These are phyloP conservation scores for Citrus cavaleriei DNA, from an alignment of 345 rosid species.

Conservation along the genomic window DNA sequence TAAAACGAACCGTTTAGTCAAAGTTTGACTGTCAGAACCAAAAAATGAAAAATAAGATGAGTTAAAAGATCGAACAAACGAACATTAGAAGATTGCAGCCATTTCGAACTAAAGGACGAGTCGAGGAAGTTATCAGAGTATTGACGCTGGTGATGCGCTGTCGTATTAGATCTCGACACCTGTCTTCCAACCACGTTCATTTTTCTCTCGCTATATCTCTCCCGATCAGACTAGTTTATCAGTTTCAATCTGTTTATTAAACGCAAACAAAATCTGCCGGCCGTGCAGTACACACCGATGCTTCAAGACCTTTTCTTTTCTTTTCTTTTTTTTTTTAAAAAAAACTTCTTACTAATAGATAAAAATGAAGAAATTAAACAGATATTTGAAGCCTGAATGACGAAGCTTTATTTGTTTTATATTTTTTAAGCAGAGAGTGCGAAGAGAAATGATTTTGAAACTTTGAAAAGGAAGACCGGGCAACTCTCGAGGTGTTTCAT, in stretches of 20 bases:
- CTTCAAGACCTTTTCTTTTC: background rate
- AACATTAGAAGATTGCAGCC: slow-evolving; percentile 36
- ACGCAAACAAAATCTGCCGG: background rate
- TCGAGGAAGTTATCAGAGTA: slow-evolving; percentile 48
- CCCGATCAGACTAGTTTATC: background rate
- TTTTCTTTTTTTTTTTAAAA: too few relatives aligned
- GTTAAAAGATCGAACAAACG: background rate
- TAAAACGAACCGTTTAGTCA: background rate
- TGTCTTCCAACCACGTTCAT: slow-evolving; percentile 44
- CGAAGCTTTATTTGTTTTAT: background rate
- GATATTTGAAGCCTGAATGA: background rate
- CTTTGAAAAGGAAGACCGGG: slow-evolving; percentile 2
- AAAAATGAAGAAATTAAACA: background rate
- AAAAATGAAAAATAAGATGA: background rate
- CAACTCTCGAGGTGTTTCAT: background rate
- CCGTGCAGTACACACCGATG: background rate
- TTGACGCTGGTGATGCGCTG: slow-evolving; percentile 49
- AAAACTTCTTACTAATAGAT: background rate
- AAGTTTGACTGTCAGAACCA: background rate
- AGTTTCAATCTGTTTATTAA: background rate
- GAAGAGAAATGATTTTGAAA: slow-evolving; percentile 3
- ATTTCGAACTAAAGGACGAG: slow-evolving; percentile 29
- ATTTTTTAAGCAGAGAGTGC: slow-evolving; percentile 1
- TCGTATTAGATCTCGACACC: slow-evolving; percentile 39
- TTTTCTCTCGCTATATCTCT: slow-evolving; percentile 1